These are phyloP conservation scores for Omphalea diandra DNA, from an alignment of 441 rosid genomes.

Conservation along the genomic window DNA sequence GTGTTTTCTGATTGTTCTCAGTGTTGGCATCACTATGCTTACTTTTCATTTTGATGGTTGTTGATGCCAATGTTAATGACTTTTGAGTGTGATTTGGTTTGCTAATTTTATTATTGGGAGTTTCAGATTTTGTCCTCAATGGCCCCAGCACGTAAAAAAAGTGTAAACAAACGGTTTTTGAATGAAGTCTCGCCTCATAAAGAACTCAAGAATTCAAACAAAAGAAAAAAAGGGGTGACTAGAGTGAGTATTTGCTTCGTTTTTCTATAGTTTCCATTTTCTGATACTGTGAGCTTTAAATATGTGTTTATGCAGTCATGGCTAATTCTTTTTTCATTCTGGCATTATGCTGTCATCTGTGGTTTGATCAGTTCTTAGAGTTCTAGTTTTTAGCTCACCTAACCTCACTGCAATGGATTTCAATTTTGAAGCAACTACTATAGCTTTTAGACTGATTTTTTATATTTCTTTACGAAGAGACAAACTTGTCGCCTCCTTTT, in stretches of 20 bases:
- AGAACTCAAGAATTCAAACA: slow-evolving; percentile 47
- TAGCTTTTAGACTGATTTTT: background rate
- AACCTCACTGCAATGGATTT: background rate
- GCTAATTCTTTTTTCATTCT: background rate
- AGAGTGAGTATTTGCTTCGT: slow-evolving; percentile 44
- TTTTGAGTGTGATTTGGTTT: slow-evolving; percentile 10
- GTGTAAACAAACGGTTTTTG: slow-evolving; percentile 62
- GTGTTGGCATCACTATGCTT: background rate
- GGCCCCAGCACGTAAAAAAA: slow-evolving; percentile 81
- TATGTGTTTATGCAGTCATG: background rate
- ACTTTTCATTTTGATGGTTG: slow-evolving; percentile 2
- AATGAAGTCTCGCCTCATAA: slow-evolving; percentile 64
- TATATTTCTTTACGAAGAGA: slow-evolving; percentile 8
- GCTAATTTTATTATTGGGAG: slow-evolving; percentile 6
- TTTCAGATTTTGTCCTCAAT: slow-evolving; percentile 38
- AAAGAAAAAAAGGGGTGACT: slow-evolving; percentile 36
- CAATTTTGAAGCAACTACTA: background rate
- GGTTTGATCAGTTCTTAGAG: background rate
- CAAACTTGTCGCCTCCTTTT: background rate
- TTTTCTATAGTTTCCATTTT: background rate
- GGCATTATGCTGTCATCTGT: background rate
- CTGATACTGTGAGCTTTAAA: background rate
- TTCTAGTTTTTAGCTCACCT: background rate
- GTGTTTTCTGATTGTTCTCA: background rate
- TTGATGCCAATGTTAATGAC: background rate